These are phyloP conservation scores for Coffea canephora DNA, from an alignment of 257 asterid species.

Conservation along the genomic window DNA sequence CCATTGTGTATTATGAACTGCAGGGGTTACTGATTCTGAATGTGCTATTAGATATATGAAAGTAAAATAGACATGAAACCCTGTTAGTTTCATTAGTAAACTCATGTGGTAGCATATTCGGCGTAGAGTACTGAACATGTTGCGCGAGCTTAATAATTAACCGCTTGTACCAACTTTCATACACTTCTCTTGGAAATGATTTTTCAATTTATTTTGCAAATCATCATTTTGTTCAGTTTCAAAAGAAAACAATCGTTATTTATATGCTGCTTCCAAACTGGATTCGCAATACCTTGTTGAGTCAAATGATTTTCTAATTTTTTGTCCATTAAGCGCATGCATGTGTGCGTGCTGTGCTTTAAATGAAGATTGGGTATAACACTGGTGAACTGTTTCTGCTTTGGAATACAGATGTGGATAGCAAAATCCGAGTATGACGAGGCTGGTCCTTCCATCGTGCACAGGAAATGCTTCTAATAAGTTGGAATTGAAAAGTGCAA, in stretches of 20 bases:
- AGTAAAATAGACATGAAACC: not conserved
- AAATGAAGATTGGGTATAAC: not conserved
- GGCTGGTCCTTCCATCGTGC: conserved; percentile 37
- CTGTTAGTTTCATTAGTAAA: not conserved
- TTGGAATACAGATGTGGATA: conserved; percentile 27
- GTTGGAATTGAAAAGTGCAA: not conserved
- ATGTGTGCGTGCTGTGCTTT: not conserved
- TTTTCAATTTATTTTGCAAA: not conserved
- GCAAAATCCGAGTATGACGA: conserved; percentile 33
- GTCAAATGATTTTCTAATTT: not conserved
- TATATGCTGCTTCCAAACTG: not conserved
- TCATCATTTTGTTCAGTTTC: not conserved
- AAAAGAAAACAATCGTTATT: not conserved
- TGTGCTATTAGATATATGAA: not conserved
- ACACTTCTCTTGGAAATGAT: not conserved
- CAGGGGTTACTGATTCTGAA: not conserved
- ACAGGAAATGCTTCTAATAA: conserved; percentile 35
- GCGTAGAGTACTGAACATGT: not conserved
- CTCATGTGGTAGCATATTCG: not conserved
- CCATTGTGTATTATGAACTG: not conserved
- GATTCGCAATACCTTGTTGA: not conserved
- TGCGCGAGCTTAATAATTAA: not conserved
- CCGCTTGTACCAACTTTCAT: not conserved
- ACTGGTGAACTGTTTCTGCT: not conserved
- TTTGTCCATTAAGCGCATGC: not conserved